Evolutionary conservation across 208 protist species (phyloP).

Genomic region (Leishmania martiniquensis): DNA sequence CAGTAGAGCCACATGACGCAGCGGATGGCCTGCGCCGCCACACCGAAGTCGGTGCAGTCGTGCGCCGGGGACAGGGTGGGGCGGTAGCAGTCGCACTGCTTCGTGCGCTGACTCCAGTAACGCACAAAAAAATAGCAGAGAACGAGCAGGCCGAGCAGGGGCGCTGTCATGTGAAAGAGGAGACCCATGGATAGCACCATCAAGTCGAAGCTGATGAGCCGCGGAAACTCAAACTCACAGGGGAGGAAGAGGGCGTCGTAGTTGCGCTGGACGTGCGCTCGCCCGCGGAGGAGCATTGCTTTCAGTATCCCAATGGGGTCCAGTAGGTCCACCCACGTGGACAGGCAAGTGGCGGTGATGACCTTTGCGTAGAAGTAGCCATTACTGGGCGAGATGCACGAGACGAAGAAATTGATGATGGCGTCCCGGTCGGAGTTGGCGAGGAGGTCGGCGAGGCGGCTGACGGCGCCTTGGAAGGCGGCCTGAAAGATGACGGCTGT

Average conservation of each 20-base stretch:
- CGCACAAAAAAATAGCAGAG: constrained; percentile 72
- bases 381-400: constrained; percentile 69
- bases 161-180: constrained; percentile 87
- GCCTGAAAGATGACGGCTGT: constrained; percentile 87
- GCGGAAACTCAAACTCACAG: constrained; percentile 57
- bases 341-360: constrained; percentile 57
- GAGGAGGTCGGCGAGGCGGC: constrained; percentile 53
- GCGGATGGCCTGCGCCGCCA: constrained; percentile 72
- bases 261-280: constrained; percentile 64
- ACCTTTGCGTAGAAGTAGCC: constrained; percentile 90
- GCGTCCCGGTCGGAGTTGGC: constrained; percentile 32
- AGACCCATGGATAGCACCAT: constrained; percentile 81
- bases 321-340: constrained; percentile 70
- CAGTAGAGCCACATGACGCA: constrained; percentile 66
- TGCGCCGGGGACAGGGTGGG: constrained; percentile 46
- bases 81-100: constrained; percentile 75
- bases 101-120: constrained; percentile 70
- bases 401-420: constrained; percentile 63
- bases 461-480: constrained; percentile 72
- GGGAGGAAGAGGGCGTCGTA: constrained; percentile 78
- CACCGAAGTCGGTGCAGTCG: constrained; percentile 75
- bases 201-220: constrained; percentile 73
- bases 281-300: constrained; percentile 46
- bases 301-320: constrained; percentile 55
- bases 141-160: constrained; percentile 66